Percentiles rank a stretch among this genome's conserved stretches.
phyloP scores from a whole-genome alignment of 129 eudicot genomes.

The Centella asiatica region DNA sequence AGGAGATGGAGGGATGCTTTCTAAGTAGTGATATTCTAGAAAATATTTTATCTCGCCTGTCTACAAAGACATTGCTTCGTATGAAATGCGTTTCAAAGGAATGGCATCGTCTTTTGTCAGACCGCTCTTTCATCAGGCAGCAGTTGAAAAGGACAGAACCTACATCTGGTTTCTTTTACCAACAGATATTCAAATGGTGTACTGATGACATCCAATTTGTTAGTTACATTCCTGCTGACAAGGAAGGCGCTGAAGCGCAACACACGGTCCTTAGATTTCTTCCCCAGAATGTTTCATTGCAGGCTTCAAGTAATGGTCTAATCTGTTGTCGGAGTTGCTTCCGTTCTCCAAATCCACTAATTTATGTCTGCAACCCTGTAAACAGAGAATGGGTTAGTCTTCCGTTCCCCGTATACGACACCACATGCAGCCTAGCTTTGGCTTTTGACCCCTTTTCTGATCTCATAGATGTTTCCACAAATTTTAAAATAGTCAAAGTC shows the following conservation, averaged over 20 bases:
- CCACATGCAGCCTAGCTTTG: conserved; percentile 22
- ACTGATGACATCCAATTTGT: conserved; percentile 22
- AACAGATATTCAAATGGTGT: conserved; percentile 31
- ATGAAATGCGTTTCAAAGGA: conserved; percentile 36
- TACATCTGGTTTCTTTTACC: conserved; percentile 48
- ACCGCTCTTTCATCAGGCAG: conserved; percentile 18
- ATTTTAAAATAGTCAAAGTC: conserved; percentile 30
- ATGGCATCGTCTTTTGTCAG: conserved; percentile 30
- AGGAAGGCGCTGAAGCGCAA: not conserved
- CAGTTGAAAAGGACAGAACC: conserved; percentile 30
- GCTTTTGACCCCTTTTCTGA: conserved; percentile 32
- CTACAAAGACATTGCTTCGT: conserved; percentile 24
- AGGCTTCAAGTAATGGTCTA: conserved; percentile 34
- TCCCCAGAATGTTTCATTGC: conserved; percentile 31
- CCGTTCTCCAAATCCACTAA: conserved; percentile 19
- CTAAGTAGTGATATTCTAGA: conserved; percentile 16
- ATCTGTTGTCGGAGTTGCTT: conserved; percentile 47
- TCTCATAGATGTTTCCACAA: conserved; percentile 21
- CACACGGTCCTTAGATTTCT: conserved; percentile 30
- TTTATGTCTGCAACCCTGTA: conserved; percentile 49
- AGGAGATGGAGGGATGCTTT: conserved; percentile 14
- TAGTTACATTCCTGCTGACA: conserved; percentile 29
- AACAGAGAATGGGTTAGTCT: conserved; percentile 35
- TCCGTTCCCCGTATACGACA: conserved; percentile 16
- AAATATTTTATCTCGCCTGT: conserved; percentile 25